Conservation (phyloP, 2,329 filamentous ascomycete genomes). For the Emmonsia crescens region DNA sequence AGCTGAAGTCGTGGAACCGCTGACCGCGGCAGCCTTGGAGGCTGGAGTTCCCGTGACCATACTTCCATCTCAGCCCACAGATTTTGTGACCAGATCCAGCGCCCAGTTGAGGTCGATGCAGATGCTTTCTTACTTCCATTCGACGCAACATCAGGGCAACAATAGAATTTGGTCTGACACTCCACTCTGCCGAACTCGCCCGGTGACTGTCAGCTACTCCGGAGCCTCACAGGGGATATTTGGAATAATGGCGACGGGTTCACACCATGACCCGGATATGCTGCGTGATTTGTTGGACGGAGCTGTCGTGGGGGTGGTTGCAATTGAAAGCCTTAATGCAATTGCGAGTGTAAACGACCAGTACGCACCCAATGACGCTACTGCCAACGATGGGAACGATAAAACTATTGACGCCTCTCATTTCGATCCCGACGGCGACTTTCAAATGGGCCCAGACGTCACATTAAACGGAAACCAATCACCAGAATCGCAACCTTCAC, state of each 20-base stretch:
- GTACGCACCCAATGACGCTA: not conserved
- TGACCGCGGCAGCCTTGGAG: slow-evolving; percentile 29
- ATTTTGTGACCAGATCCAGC: slow-evolving; percentile 37
- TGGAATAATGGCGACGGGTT: slow-evolving; percentile 43
- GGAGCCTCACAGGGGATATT: slow-evolving; percentile 35
- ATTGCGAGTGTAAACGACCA: slow-evolving; percentile 14
- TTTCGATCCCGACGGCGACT: slow-evolving; percentile 7
- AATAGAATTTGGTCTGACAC: slow-evolving; percentile 35
- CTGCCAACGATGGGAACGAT: not conserved
- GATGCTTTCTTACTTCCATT: slow-evolving; percentile 52
- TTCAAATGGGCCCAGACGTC: slow-evolving; percentile 13
- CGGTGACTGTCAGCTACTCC: slow-evolving; percentile 42
- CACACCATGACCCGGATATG: slow-evolving; percentile 37
- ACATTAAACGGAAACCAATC: slow-evolving; percentile 14
- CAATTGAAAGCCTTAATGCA: slow-evolving; percentile 32
- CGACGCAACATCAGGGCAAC: slow-evolving; percentile 18
- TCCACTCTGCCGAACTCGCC: slow-evolving; percentile 36
- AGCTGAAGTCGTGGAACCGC: slow-evolving; percentile 32
- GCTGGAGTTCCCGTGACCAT: slow-evolving; percentile 31
- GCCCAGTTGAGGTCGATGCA: slow-evolving; percentile 47
- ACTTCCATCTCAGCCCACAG: slow-evolving; percentile 36
- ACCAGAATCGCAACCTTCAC: slow-evolving; percentile 2
- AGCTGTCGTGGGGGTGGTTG: slow-evolving; percentile 43
- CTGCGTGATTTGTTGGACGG: slow-evolving; percentile 44
- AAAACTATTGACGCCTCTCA: not conserved